Conservation (phyloP, 176 grass and related monocot species). For the Tuctoria greenei region DNA sequence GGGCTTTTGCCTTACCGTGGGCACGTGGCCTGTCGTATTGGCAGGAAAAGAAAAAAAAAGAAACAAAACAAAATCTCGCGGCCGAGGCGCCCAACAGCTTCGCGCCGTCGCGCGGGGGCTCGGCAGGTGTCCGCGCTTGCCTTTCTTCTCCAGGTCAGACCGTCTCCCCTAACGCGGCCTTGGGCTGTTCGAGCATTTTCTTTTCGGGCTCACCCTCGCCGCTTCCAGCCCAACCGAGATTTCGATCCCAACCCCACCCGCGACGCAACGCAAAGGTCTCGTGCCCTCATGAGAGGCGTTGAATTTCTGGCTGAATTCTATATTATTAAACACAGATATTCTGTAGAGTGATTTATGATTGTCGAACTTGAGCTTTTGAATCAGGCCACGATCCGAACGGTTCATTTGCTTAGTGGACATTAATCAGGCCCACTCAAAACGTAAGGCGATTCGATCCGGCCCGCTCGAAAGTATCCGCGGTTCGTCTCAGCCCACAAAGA, state of each 20-base stretch:
- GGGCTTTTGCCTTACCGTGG: neutral
- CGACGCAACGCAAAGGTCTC: neutral
- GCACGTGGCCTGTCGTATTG: neutral
- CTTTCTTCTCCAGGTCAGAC: neutral
- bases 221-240: too few species aligned
- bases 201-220: neutral
- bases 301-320: too few species aligned
- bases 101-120: too few species aligned
- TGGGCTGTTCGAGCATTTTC: neutral
- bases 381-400: neutral
- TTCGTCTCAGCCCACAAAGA: neutral
- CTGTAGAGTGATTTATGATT: too few species aligned
- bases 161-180: neutral
- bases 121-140: neutral
- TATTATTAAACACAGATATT: too few species aligned
- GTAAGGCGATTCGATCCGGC: neutral
- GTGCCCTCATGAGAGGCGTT: neutral
- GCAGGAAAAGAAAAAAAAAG: too few species aligned
- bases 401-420: neutral
- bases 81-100: neutral
- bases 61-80: neutral
- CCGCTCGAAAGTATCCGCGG: neutral
- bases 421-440: too few species aligned
- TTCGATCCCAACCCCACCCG: too few species aligned
- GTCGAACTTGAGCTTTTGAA: too few species aligned